Conservation (phyloP, 768 basidiomycete genomes). For the Tulasnella calospora region DNA sequence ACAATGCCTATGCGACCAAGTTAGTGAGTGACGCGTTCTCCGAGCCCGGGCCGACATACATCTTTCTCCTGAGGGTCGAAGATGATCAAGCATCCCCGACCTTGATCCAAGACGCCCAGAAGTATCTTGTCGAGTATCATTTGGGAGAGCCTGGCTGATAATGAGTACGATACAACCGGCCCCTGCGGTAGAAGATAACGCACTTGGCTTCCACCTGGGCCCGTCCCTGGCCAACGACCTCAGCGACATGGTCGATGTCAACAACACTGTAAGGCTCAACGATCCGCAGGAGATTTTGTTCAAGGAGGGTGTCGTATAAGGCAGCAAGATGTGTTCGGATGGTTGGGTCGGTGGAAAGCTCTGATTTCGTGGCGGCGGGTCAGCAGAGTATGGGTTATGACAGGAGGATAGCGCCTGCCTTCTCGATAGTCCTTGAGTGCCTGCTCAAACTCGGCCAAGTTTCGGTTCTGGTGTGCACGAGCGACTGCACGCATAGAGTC, state of each 20-base stretch:
- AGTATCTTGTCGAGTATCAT: slow-evolving; percentile 98
- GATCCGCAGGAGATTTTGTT: slow-evolving; percentile 91
- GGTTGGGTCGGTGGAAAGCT: slow-evolving; percentile 90
- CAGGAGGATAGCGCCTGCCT: slow-evolving; percentile 70
- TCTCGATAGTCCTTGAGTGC: slow-evolving; percentile 81
- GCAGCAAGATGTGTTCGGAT: slow-evolving; percentile 92
- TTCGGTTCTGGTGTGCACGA: slow-evolving; percentile 85
- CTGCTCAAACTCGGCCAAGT: slow-evolving; percentile 83
- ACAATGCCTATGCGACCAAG: slow-evolving; percentile 62
- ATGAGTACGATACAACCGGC: not conserved
- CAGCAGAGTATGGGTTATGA: slow-evolving; percentile 89
- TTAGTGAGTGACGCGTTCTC: not conserved
- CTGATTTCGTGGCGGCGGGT: slow-evolving; percentile 49
- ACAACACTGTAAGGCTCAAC: slow-evolving; percentile 94
- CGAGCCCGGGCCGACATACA: slow-evolving; percentile 47
- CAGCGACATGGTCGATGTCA: slow-evolving; percentile 84
- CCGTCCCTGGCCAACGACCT: slow-evolving; percentile 77
- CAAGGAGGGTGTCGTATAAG: slow-evolving; percentile 90
- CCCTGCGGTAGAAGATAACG: not conserved
- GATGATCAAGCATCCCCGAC: slow-evolving; percentile 84
- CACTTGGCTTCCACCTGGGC: slow-evolving; percentile 92
- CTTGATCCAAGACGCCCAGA: slow-evolving; percentile 94
- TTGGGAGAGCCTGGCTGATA: slow-evolving; percentile 69
- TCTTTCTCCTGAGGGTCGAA: slow-evolving; percentile 83
- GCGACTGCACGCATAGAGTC: slow-evolving; percentile 96